These are phyloP conservation scores for Candida montana DNA, from an alignment of 805 yeast genomes.

Conservation along the genomic window DNA sequence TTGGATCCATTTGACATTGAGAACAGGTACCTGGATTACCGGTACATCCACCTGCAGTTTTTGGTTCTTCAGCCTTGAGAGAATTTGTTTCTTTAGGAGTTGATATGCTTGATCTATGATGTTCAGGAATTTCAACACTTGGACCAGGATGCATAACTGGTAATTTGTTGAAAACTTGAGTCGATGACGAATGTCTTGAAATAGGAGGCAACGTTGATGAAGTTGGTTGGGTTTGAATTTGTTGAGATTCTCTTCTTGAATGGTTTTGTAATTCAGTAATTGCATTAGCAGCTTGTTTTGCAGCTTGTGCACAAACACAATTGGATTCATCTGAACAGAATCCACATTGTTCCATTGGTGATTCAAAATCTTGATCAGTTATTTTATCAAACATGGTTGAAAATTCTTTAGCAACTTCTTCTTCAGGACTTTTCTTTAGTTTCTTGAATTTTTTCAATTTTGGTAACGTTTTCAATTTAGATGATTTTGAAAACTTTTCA, in stretches of 20 bases:
- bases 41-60: slow-evolving; percentile 47
- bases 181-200: slow-evolving; percentile 24
- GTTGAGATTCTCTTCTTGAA: slow-evolving; percentile 17
- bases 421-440: slow-evolving; percentile 1
- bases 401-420: slow-evolving; percentile 18
- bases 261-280: slow-evolving; percentile 24
- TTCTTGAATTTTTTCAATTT: slow-evolving; percentile 18
- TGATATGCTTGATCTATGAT: slow-evolving; percentile 26
- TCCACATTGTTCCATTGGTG: slow-evolving; percentile 76
- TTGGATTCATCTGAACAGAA: slow-evolving; percentile 91
- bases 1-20: slow-evolving; percentile 81
- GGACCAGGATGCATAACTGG: slow-evolving; percentile 66
- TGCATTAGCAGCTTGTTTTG: slow-evolving; percentile 36
- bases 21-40: slow-evolving; percentile 86
- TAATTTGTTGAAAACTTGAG: slow-evolving; percentile 32
- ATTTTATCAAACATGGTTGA: slow-evolving; percentile 18
- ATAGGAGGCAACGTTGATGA: slow-evolving; percentile 35
- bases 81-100: slow-evolving; percentile 14
- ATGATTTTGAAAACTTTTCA: slow-evolving; percentile 35
- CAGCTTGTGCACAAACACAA: slow-evolving; percentile 84
- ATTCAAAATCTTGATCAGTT: slow-evolving; percentile 35
- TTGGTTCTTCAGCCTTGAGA: slow-evolving; percentile 7
- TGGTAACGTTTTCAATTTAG: slow-evolving; percentile 23
- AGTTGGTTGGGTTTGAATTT: slow-evolving; percentile 18
- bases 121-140: slow-evolving; percentile 41